A percentile compares a stretch with the other conserved stretches of the same genome.
Conservation (phyloP, 208 protist genomes). For the Acanthamoeba quina region DNA sequence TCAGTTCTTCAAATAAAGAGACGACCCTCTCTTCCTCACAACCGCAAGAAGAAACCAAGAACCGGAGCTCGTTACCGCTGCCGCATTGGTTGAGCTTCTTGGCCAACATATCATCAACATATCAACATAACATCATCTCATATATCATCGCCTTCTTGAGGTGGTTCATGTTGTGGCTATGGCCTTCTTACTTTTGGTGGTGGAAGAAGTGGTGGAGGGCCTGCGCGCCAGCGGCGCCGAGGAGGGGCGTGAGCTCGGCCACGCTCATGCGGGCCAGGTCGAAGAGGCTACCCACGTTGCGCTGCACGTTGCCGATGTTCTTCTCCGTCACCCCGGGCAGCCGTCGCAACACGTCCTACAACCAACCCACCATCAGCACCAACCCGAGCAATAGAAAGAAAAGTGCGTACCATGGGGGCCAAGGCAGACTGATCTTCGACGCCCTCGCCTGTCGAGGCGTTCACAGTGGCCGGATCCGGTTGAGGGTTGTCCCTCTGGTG, state of each 20-base stretch:
- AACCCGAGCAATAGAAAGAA: neutral
- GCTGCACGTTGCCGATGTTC: constrained; percentile 40
- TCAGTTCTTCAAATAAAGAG: neutral
- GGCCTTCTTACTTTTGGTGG: neutral
- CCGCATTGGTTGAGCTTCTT: too few relatives aligned
- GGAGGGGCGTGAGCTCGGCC: constrained; percentile 17
- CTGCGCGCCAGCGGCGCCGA: neutral
- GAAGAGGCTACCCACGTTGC: constrained; percentile 45
- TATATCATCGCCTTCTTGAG: too few relatives aligned
- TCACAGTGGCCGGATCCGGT: constrained; percentile 57
- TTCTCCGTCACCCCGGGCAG: constrained; percentile 59
- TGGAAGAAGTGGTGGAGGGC: constrained; percentile 36
- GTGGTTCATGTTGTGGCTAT: too few relatives aligned
- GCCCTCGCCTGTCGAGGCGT: constrained; percentile 36
- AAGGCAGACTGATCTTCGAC: neutral
- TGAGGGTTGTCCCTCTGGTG: constrained; percentile 18
- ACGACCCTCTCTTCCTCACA: too few relatives aligned
- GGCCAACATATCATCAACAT: too few relatives aligned
- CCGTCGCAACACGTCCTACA: constrained; percentile 56
- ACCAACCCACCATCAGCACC: too few relatives aligned
- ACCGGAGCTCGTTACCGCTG: too few relatives aligned
- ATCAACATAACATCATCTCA: too few relatives aligned
- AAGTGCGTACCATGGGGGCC: neutral
- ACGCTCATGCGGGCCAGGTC: constrained; percentile 35
- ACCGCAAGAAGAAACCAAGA: too few relatives aligned